Base-by-base conservation (phyloP, 2,329 filamentous ascomycete species). In the Venturia aucupariae region DNA sequence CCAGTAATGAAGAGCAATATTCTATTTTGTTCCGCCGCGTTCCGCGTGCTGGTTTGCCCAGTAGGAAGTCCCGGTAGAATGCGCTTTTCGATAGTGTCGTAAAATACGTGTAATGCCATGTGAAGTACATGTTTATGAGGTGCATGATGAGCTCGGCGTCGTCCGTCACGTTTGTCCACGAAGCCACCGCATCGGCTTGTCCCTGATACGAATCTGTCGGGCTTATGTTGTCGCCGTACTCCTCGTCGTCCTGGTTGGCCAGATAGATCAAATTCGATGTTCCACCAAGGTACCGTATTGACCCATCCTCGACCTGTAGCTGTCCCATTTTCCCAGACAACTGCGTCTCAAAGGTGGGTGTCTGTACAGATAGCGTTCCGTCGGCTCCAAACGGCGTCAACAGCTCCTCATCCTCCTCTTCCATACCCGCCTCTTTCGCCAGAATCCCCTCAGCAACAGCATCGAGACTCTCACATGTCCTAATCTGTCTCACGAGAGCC, bases 61-160 rank as follows among this genome's bases (percentile, higher is more conserved):
- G 83, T 55, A 88, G 75, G 70, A 96, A 97, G 73, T 97, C 92
- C 51, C 88, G 84, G 72, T 90, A 92, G 73, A 99, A 97, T 39
- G 96, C 79, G 44, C 83, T 86, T 73, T 90, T 95, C 15, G 92
- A 93, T 7, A 97, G 80, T 0, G 90, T 94, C 4, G 92, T 93
- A 74, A 97, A 99, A 76, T 94, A 97, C 22, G 92, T 88, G 75
- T 97, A 97, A 75, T 97, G 94, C 89, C 93, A 97, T 70, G 87
- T 91, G 77, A 97, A 97, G 77, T 99, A 99, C 90, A 97, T 92
- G 71, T 92, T 93, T 72, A 99, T 85, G 22, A 99, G 84, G 75
- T 97, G 93, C 19, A 87, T 84, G 69, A 97, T 86, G 57, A 96
- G 81, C 63, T 89, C 84, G 30, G 86, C 82, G 73, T 97, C 91